phyloP scores from a whole-genome alignment of 1,284 basidiomycete species.

The Golubevia pallescens region DNA sequence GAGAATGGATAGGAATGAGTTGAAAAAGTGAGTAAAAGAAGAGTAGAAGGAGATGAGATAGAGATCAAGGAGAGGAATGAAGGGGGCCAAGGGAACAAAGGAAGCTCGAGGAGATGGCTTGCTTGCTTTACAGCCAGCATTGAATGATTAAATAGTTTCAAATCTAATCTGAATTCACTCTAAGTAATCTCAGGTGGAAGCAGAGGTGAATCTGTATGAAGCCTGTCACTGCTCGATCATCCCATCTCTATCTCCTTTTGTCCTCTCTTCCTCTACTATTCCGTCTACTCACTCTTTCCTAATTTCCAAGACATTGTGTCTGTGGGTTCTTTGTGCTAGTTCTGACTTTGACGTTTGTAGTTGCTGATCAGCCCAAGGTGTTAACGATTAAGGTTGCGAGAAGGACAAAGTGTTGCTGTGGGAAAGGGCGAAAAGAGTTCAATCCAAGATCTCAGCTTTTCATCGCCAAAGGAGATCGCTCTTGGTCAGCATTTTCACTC shows the following conservation, averaged over 20 bases:
- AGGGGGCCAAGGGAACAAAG: background rate
- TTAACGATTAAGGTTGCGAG: background rate
- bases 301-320: slow-evolving; percentile 43
- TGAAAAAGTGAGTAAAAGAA: background rate
- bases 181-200: too few relatives aligned
- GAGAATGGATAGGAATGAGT: too few relatives aligned
- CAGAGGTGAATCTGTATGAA: background rate
- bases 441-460: background rate
- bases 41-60: background rate
- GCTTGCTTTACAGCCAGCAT: too few relatives aligned
- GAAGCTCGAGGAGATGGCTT: background rate
- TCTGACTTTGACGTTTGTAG: background rate
- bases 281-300: slow-evolving; percentile 48
- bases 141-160: too few relatives aligned
- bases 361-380: background rate
- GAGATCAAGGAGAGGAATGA: slow-evolving; percentile 1
- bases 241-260: too few relatives aligned
- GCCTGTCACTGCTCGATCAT: too few relatives aligned
- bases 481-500: too few relatives aligned
- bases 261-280: too few relatives aligned
- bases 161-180: too few relatives aligned
- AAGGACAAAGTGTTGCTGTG: too few relatives aligned
- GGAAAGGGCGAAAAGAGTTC: background rate
- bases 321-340: background rate
- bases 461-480: too few relatives aligned